Evolutionary conservation across 192 early-diverging fungal genomes (phyloP).

Genomic region (Glomus cerebriforme): DNA sequence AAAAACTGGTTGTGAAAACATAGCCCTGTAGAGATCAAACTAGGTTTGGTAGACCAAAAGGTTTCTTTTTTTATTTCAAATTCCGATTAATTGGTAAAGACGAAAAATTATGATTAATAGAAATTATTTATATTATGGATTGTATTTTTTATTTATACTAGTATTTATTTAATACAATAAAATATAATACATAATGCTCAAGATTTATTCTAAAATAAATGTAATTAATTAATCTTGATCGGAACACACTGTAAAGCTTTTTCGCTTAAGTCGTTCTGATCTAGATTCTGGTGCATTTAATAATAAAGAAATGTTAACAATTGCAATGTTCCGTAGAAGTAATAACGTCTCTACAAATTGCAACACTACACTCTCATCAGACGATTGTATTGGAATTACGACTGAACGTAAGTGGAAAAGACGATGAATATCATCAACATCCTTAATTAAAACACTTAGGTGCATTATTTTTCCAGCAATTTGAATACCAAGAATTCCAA

Average conservation of each 20-base stretch:
- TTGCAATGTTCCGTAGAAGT: conserved; percentile 11
- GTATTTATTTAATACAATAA: not conserved
- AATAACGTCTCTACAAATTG: conserved; percentile 17
- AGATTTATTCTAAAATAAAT: not conserved
- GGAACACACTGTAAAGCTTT: not conserved
- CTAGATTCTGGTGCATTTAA: conserved; percentile 2
- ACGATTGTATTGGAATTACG: not conserved
- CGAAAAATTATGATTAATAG: no score
- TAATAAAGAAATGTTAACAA: conserved; percentile 14
- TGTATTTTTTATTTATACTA: no score
- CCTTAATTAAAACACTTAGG: conserved; percentile 5
- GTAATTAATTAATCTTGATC: not conserved
- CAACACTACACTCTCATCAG: not conserved
- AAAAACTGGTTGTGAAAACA: no score
- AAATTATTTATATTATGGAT: no score
- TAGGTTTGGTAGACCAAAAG: no score
- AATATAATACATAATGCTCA: not conserved
- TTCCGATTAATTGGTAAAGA: no score
- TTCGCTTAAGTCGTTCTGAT: not conserved
- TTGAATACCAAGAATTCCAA: conserved; percentile 12
- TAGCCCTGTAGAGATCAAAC: no score
- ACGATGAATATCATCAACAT: conserved; percentile 7
- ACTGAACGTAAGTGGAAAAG: conserved; percentile 8
- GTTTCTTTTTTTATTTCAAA: no score
- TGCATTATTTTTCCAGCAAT: conserved; percentile 14